Evolutionary conservation across 768 basidiomycete genomes (phyloP).

Genomic region (Termitomyces sp.): DNA sequence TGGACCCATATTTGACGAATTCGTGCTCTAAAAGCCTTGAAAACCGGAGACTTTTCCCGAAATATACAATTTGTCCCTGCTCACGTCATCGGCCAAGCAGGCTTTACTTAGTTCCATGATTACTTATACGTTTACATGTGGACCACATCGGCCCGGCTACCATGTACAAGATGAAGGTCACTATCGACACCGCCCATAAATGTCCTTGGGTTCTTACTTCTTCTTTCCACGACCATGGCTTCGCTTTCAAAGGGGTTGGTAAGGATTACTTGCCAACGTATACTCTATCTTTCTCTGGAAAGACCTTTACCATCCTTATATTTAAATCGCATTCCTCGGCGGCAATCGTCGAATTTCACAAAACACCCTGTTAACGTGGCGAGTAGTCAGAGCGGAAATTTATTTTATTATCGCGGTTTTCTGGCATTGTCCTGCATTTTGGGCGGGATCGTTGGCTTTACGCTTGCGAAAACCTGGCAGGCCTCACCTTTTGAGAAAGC

Average conservation of each 20-base stretch:
- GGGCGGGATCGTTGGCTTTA: conserved; percentile 13
- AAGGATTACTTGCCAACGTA: background rate
- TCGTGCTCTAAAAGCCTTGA: background rate
- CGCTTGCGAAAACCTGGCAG: conserved; percentile 3
- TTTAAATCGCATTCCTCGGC: background rate
- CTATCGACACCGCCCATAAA: conserved; percentile 2
- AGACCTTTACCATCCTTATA: background rate
- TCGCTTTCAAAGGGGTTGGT: conserved; percentile 3
- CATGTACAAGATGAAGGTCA: conserved; percentile 3
- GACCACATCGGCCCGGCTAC: conserved; percentile 6
- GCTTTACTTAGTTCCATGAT: conserved; percentile 1
- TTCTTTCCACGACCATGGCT: conserved; percentile 11
- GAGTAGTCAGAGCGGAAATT: background rate
- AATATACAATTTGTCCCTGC: conserved; percentile 1
- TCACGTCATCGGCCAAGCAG: conserved; percentile 6
- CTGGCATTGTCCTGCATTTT: conserved; percentile 7
- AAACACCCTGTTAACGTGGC: background rate
- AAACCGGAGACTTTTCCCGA: conserved; percentile 1
- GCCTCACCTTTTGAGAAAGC: background rate
- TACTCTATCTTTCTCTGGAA: background rate
- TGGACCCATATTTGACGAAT: background rate
- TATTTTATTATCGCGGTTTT: background rate
- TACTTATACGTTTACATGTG: conserved; percentile 8
- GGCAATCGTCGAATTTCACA: background rate
- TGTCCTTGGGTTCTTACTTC: conserved; percentile 1